Evolutionary conservation across 495 filamentous ascomycete species (phyloP), one percentile per base, ranked within the genome.

Genomic region (Neurospora discreta): DNA sequence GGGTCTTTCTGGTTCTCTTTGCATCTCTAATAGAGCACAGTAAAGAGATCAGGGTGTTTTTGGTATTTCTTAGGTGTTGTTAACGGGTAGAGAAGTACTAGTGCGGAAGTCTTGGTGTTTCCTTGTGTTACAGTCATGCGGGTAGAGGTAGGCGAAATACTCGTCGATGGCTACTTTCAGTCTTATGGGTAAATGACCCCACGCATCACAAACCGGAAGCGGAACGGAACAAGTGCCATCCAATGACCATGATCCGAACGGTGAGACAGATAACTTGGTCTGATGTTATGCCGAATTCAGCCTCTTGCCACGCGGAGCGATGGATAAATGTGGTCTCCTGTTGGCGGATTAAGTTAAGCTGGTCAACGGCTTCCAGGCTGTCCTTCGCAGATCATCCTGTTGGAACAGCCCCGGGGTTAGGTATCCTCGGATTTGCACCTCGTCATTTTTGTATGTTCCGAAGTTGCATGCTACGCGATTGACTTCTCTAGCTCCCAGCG

Each of bases 151-250:
- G 69, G 30, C 36, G 30, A 30, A 71, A 71, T 13, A 65, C 43
- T 33, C 30, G 43, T 30, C 18, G 30, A 33, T 60, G 52, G 20
- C 36, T 8, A 36, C 69, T 71, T 71, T 39, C 33, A 33, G 69
- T 67, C 26, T 60, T 30, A 23, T 33, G 30, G 30, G 26, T 5
- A 30, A 67, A 33, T 33, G 41, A 60, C 69, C 38, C 43, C 69
- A 65, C 69, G 33, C 23, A 71, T 23, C 43, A 52, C 43, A 71
- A 52, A 71, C 69, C 69, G 69, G 69, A 71, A 65, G 43, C 0
- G 65, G 43, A 52, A 52, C 69, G 69, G 69, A 60, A 71, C 30
- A 40, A 60, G 69, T 65, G 43, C 38, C 43, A 71, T 42, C 41
- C 42, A 58, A 23, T 36, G 43, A 71, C 43, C 42, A 71, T 33